Evolutionary conservation across 768 basidiomycete genomes (phyloP), one percentile per base, ranked within the genome.

Genomic region (Albatrellus ellisii): DNA sequence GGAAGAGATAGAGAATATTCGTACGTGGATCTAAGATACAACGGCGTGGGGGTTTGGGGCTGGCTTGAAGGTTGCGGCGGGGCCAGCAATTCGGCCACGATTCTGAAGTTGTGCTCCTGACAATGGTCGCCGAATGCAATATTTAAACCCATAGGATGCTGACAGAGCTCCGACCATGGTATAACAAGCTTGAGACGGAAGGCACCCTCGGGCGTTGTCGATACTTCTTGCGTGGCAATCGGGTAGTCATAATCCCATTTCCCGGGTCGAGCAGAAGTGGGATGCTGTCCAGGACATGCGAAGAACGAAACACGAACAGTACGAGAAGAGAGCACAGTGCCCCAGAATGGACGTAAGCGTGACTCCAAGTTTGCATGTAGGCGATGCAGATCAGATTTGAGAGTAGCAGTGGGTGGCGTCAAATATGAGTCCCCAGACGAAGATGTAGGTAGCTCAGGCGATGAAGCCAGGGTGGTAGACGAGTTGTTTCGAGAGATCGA

Each of bases 281-380:
- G 59, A 11, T 63, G 54, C 21, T 59, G 9, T 56, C 47, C 2
- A 53, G 54, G 54, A 58, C 63, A 11, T 57, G 73, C 60, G 51
- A 73, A 81, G n/a, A 91, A 52, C 17, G 73, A 65, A 4, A 91
- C 51, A 12, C 72, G 69, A 6, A 91, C 62, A 2, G 60, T 69
- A 14, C 87, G 72, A 20, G 73, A 67, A 8, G 80, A 54, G 0
- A 92, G 62, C 1, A 74, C 75, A 4, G 77, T 75, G 2, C 79
- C 72, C 86, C 86, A 91, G 60, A 94, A 90, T 0, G 79, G 75
- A 36, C 72, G 75, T 20, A 94, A 61, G 0, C 90, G 76, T 4
- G 68, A 58, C 54, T 89, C 83, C 4, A 94, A 68, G 52, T 91
- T 92, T 10, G 66, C 65, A 47, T 90, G 80, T 40, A 80, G 66